A percentile compares a stretch with the other conserved stretches of the same genome.
Evolutionary conservation across 2,329 filamentous ascomycete species (phyloP).

Genomic region (Paracorniculantispora psalliotae): DNA sequence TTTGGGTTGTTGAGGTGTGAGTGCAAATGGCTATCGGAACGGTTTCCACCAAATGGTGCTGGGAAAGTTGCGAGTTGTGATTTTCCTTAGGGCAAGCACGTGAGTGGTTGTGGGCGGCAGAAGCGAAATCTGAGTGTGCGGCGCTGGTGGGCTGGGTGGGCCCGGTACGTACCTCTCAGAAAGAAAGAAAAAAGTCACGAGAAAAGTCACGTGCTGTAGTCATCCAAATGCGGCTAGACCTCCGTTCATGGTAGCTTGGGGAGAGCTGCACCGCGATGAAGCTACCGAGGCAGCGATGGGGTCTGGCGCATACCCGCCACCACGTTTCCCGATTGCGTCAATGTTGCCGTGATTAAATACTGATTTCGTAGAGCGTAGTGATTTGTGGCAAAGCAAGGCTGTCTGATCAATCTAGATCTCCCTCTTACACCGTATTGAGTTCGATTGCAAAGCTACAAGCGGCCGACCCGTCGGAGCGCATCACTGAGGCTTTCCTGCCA

Average conservation of each 20-base stretch:
- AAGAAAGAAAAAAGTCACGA: background rate
- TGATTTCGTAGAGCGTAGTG: background rate
- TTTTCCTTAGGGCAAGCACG: slow-evolving; percentile 40
- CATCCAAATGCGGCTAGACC: background rate
- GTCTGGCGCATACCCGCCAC: background rate
- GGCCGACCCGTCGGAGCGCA: background rate
- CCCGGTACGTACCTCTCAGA: background rate
- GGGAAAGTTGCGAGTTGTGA: slow-evolving; percentile 29
- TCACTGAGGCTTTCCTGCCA: background rate
- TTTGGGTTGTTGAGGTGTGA: slow-evolving; percentile 29
- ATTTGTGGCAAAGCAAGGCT: background rate
- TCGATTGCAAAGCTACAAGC: background rate
- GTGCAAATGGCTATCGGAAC: slow-evolving; percentile 25
- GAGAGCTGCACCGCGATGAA: background rate
- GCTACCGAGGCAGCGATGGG: background rate
- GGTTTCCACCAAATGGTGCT: slow-evolving; percentile 28
- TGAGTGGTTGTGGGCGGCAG: slow-evolving; percentile 23
- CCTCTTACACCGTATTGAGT: background rate
- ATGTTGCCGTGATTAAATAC: background rate
- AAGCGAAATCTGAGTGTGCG: slow-evolving; percentile 8
- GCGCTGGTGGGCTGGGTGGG: background rate
- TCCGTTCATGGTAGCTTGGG: background rate
- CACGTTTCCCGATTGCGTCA: slow-evolving; percentile 7
- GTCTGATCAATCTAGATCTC: background rate
- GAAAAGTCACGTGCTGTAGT: background rate